A percentile compares a stretch with the other conserved stretches of the same genome.
phyloP scores from a whole-genome alignment of 1,139 yeast species.

The Suhomyces maxii region DNA sequence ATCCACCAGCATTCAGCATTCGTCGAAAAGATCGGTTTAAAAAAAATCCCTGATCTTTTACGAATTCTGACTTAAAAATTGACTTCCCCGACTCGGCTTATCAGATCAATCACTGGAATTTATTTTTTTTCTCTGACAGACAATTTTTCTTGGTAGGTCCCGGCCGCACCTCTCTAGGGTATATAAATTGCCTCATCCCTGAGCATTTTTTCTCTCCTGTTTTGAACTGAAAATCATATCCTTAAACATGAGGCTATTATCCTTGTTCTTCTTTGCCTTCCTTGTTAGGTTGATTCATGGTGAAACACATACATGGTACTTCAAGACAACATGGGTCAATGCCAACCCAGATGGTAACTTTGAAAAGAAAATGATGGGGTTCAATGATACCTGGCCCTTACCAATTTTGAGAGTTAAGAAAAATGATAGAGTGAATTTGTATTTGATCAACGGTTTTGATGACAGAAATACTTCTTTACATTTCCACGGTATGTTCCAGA shows the following conservation, averaged over 20 bases:
- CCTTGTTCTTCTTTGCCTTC: constrained; percentile 19
- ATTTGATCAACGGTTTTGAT: constrained; percentile 67
- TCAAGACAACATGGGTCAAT: constrained; percentile 68
- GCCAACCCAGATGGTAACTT: constrained; percentile 76
- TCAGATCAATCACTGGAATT: constrained; percentile 7
- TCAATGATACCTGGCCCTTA: constrained; percentile 84
- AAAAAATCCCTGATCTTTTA: not conserved
- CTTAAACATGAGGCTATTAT: constrained; percentile 18
- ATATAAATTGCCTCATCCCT: constrained; percentile 12
- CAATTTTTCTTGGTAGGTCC: not conserved
- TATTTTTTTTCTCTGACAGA: constrained; percentile 1
- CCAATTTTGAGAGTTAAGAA: constrained; percentile 70
- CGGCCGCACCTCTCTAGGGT: not conserved
- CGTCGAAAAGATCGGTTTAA: too few species aligned
- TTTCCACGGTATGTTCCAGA: constrained; percentile 90
- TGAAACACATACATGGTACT: constrained; percentile 64
- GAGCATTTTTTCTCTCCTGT: constrained; percentile 10
- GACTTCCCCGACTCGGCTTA: constrained; percentile 8
- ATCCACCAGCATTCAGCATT: too few species aligned
- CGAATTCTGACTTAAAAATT: not conserved
- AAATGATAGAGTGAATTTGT: constrained; percentile 74
- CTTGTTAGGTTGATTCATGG: constrained; percentile 33
- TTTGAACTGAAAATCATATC: constrained; percentile 1
- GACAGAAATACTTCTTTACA: constrained; percentile 75
- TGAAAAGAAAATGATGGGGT: constrained; percentile 70